Evolutionary conservation across 31 red algal species (phyloP).

Genomic region (Asparagopsis taxiformis): DNA sequence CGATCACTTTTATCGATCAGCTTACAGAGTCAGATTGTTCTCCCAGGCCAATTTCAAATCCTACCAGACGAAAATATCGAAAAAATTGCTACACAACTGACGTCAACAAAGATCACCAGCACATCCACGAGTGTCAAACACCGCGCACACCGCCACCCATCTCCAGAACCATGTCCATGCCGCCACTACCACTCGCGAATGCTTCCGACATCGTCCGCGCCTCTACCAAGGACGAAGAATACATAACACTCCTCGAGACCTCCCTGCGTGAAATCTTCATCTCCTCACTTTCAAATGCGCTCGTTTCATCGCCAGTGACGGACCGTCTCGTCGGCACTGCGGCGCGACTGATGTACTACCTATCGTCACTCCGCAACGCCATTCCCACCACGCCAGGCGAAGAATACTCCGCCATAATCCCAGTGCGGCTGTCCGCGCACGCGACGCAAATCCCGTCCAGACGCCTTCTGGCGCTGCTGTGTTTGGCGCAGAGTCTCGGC

Average conservation of each 20-base stretch:
- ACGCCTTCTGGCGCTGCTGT: not conserved
- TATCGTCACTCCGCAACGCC: not conserved
- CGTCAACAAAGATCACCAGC: too few species aligned
- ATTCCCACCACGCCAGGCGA: constrained; percentile 1
- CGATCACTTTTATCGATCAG: too few species aligned
- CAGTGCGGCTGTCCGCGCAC: not conserved
- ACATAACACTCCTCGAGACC: constrained; percentile 4
- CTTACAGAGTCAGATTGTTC: too few species aligned
- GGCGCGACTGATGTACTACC: not conserved
- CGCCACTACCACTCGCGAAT: constrained; percentile 7
- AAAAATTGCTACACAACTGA: too few species aligned
- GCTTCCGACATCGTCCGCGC: constrained; percentile 5
- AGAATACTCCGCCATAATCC: not conserved
- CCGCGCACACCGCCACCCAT: not conserved
- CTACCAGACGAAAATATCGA: too few species aligned
- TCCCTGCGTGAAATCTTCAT: not conserved
- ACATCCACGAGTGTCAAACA: too few species aligned
- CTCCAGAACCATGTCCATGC: not conserved
- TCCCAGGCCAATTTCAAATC: too few species aligned
- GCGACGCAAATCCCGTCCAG: not conserved
- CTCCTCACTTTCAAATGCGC: not conserved
- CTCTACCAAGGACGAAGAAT: constrained; percentile 9
- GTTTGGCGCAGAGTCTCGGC: too few species aligned
- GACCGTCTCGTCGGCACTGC: not conserved
- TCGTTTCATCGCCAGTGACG: not conserved